Base-by-base conservation (phyloP, 2,329 filamentous ascomycete species). In the Botrytis elliptica region DNA sequence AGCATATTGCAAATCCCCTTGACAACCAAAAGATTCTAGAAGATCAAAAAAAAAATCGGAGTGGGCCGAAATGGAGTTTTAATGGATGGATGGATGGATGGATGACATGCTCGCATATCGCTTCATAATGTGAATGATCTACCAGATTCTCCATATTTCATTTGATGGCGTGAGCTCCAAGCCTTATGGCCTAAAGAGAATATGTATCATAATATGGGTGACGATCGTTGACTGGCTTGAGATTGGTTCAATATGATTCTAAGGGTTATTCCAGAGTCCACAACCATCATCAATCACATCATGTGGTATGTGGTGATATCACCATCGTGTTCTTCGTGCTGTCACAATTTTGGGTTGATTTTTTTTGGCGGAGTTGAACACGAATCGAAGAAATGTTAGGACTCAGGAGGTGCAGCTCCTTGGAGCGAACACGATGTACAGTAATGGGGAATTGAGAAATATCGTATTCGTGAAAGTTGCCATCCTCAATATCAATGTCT, bases 111-210 rank as follows among this genome's bases (percentile, higher is more conserved):
- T 67, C 33, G 22, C 33, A 36, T 36, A 16, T 66, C 20, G 42
- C 8, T 22, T 49, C 20, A 42, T 46, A 64, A 9, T 25, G 14
- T 29, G 40, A n/a, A 49, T 71, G 60, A 71, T 66, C 59, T 36
- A 55, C 60, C 8, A 55, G 16, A 33, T 66, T 44, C 70, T 71
- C 60, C 60, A 71, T 71, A 66, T 71, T 71, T 66, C 46, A 67
- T 67, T 38, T 29, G 29, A 66, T 66, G 70, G 70, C 44, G 70
- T 71, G 70, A 66, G 60, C 46, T 71, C 38, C 25, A 59, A 60
- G 20, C 52, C 36, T 36, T 55, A 69, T 67, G 64, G 64, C 4
- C 64, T n/a, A 29, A 68, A 36, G 40, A 46, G n/a, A 55, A 55
- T 52, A n/a, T n/a, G n/a, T n/a, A n/a, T 52, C 25, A 52, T n/a